Conservation (phyloP, 2,329 filamentous ascomycete species). For the Knoxdaviesia capensis region DNA sequence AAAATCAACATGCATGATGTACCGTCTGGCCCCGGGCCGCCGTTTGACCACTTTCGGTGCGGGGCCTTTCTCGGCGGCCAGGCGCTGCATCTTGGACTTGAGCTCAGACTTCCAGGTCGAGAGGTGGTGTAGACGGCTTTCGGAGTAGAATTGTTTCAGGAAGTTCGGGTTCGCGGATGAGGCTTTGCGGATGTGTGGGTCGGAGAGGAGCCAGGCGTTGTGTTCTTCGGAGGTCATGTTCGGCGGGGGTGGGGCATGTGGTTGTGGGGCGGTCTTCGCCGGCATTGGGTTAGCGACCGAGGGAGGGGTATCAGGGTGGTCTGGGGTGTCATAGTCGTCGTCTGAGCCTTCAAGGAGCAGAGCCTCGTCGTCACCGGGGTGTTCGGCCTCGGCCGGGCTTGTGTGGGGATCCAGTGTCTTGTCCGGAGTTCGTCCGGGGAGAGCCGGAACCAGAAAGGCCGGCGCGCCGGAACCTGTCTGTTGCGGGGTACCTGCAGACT, state of each 20-base stretch:
- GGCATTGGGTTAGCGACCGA: too few relatives aligned
- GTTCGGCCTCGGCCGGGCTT: too few relatives aligned
- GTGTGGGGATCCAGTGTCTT: too few relatives aligned
- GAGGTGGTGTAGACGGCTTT: constrained; percentile 84
- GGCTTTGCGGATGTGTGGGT: constrained; percentile 71
- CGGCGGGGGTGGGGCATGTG: constrained; percentile 15
- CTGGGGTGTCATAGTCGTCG: background rate
- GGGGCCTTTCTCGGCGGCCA: constrained; percentile 48
- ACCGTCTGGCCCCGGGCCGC: constrained; percentile 46
- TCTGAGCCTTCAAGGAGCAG: too few relatives aligned
- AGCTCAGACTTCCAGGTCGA: constrained; percentile 94
- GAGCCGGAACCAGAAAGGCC: too few relatives aligned
- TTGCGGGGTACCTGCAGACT: background rate
- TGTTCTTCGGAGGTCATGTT: constrained; percentile 83
- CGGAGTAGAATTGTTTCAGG: constrained; percentile 81
- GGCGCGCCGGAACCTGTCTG: too few relatives aligned
- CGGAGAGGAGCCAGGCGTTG: constrained; percentile 65
- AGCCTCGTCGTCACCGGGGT: too few relatives aligned
- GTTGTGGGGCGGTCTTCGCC: background rate
- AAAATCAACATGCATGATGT: constrained; percentile 91
- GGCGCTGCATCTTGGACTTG: constrained; percentile 68
- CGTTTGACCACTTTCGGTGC: constrained; percentile 24
- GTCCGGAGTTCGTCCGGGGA: too few relatives aligned
- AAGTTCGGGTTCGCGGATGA: constrained; percentile 89
- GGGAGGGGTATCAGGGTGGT: background rate